Percentiles rank a stretch among this genome's conserved stretches.
Evolutionary conservation across 208 protist genomes (phyloP).

Genomic region (Leishmania martiniquensis): DNA sequence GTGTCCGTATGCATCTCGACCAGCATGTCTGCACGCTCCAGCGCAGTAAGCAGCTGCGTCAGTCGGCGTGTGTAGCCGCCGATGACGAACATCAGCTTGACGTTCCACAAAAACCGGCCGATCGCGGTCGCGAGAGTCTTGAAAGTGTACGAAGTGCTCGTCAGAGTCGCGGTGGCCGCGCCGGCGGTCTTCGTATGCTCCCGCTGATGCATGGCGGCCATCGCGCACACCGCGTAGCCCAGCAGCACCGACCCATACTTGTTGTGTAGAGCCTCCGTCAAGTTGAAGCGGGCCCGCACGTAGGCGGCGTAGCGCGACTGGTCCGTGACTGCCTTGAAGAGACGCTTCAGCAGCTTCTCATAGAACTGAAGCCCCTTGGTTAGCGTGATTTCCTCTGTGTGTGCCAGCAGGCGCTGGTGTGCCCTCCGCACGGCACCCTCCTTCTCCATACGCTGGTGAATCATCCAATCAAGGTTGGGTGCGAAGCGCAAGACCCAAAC

Average conservation of each 20-base stretch:
- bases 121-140: slow-evolving; percentile 50
- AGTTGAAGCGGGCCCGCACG: slow-evolving; percentile 50
- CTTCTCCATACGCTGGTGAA: slow-evolving; percentile 44
- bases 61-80: slow-evolving; percentile 65
- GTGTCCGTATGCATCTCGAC: slow-evolving; percentile 28
- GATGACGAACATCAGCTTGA: slow-evolving; percentile 45
- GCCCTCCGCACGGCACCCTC: slow-evolving; percentile 50
- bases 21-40: slow-evolving; percentile 39
- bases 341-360: slow-evolving; percentile 35
- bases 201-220: slow-evolving; percentile 30
- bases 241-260: slow-evolving; percentile 67
- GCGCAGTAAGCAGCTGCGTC: slow-evolving; percentile 43
- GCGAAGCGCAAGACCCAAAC: slow-evolving; percentile 26
- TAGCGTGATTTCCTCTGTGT: slow-evolving; percentile 70
- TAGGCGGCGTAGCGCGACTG: slow-evolving; percentile 54
- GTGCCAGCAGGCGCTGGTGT: slow-evolving; percentile 51
- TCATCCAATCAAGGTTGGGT: slow-evolving; percentile 56
- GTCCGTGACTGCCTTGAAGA: slow-evolving; percentile 49
- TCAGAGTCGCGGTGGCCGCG: slow-evolving; percentile 18
- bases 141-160: slow-evolving; percentile 43
- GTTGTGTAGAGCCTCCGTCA: slow-evolving; percentile 55
- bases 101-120: slow-evolving; percentile 48
- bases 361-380: slow-evolving; percentile 47
- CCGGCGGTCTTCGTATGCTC: slow-evolving; percentile 6
- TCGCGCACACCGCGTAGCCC: slow-evolving; percentile 43